These are phyloP conservation scores for Stagonosporopsis rhizophila DNA, from an alignment of 2,329 filamentous ascomycete species.

Conservation along the genomic window DNA sequence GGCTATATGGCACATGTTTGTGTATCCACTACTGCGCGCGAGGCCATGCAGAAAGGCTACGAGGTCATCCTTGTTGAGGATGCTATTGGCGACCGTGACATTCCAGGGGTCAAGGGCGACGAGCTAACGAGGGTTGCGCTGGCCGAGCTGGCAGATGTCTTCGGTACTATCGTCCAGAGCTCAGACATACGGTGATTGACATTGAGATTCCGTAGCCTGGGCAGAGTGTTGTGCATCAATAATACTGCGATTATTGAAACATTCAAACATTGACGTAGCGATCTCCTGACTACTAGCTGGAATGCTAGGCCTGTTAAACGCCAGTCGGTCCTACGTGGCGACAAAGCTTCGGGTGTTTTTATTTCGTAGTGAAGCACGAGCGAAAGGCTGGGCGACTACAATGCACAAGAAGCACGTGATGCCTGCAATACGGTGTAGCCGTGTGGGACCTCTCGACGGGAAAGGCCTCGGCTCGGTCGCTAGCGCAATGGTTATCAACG, in stretches of 20 bases:
- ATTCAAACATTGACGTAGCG: background rate
- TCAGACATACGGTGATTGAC: constrained; percentile 52
- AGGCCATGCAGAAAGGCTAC: constrained; percentile 67
- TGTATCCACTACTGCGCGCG: constrained; percentile 68
- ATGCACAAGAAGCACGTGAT: background rate
- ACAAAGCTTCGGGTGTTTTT: background rate
- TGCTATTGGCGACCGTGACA: constrained; percentile 70
- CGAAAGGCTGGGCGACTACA: background rate
- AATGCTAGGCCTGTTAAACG: background rate
- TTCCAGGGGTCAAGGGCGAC: constrained; percentile 66
- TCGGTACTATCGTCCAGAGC: constrained; percentile 66
- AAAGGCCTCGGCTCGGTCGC: background rate
- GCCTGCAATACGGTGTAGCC: constrained; percentile 10
- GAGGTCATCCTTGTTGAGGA: constrained; percentile 69
- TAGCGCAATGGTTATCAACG: too few relatives aligned
- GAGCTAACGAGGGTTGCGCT: constrained; percentile 60
- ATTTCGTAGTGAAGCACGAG: background rate
- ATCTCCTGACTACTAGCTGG: background rate
- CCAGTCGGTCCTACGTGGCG: background rate
- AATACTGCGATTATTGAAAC: background rate
- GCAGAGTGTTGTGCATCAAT: background rate
- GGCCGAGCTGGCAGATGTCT: constrained; percentile 68
- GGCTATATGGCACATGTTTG: constrained; percentile 73
- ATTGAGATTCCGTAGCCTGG: background rate
- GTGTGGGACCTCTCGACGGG: background rate